These are phyloP conservation scores for Cardiosporidium cionae DNA, from an alignment of 169 alveolate species.

Conservation along the genomic window DNA sequence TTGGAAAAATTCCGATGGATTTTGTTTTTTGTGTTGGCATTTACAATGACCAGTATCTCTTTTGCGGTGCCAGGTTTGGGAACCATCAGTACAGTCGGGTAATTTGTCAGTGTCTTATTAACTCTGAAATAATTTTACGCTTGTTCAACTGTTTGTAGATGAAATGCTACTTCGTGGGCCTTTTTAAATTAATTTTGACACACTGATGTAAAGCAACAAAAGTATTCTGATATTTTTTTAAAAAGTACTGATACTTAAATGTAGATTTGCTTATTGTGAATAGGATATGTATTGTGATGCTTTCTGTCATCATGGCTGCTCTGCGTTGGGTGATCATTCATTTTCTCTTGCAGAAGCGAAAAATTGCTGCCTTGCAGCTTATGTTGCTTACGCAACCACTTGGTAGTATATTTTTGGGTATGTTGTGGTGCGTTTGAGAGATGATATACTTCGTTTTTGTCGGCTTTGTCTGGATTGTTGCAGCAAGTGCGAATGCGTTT, in stretches of 20 bases:
- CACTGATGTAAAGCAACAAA: too few species aligned
- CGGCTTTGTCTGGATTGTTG: too few species aligned
- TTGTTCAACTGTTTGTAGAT: too few species aligned
- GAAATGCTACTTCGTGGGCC: too few species aligned
- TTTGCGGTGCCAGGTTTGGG: conserved; percentile 12
- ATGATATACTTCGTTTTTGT: too few species aligned
- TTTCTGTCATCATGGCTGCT: neutral
- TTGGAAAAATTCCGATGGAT: neutral
- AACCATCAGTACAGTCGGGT: conserved; percentile 5
- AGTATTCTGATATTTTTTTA: too few species aligned
- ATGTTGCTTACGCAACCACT: neutral
- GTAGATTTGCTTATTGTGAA: too few species aligned
- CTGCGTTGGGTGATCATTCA: conserved; percentile 2
- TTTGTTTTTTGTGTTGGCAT: neutral
- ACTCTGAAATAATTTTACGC: too few species aligned
- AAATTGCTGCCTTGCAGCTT: neutral
- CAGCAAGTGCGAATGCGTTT: too few species aligned
- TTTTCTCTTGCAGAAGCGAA: neutral
- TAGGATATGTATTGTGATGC: neutral
- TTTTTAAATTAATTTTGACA: too few species aligned
- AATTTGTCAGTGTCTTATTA: too few species aligned
- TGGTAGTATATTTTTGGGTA: neutral
- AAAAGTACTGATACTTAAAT: too few species aligned
- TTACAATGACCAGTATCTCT: conserved; percentile 13
- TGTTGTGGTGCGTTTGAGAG: neutral